Conservation (phyloP, 192 early-diverging fungal species). For the Phycomyces blakesleeanus region DNA sequence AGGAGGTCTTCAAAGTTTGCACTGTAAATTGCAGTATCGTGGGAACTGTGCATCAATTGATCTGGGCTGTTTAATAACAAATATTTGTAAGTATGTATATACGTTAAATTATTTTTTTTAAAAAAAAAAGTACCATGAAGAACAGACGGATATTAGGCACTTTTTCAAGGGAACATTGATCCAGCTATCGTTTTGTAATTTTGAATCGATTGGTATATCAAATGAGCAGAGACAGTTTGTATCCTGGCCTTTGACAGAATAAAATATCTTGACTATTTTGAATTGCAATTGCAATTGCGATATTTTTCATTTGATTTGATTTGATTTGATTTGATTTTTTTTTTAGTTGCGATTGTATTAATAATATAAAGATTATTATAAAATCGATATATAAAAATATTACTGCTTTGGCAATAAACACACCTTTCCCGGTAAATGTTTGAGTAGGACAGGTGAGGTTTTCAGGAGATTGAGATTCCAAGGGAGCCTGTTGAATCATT, state of each 20-base stretch:
- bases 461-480: not conserved
- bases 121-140: slow-evolving; percentile 10
- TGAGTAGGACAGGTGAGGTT: not conserved
- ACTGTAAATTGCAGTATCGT: slow-evolving; percentile 26
- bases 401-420: not conserved
- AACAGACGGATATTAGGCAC: slow-evolving; percentile 17
- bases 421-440: slow-evolving; percentile 17
- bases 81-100: no score
- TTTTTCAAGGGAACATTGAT: slow-evolving; percentile 14
- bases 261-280: slow-evolving; percentile 18
- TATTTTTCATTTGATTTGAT: no score
- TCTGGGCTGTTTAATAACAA: slow-evolving; percentile 25
- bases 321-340: no score
- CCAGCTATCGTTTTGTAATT: slow-evolving; percentile 9
- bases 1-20: slow-evolving; percentile 25
- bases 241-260: slow-evolving; percentile 17
- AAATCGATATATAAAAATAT: slow-evolving; percentile 6
- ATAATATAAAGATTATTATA: slow-evolving; percentile 1
- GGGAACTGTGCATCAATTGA: slow-evolving; percentile 14
- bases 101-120: not conserved
- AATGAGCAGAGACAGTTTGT: slow-evolving; percentile 21
- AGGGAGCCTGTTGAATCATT: slow-evolving; percentile 8
- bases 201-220: slow-evolving; percentile 7
- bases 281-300: no score
- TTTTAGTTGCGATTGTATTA: no score